A percentile compares a stretch with the other conserved stretches of the same genome.
Conservation (phyloP, 495 filamentous ascomycete species). For the Annulohypoxylon maeteangense region DNA sequence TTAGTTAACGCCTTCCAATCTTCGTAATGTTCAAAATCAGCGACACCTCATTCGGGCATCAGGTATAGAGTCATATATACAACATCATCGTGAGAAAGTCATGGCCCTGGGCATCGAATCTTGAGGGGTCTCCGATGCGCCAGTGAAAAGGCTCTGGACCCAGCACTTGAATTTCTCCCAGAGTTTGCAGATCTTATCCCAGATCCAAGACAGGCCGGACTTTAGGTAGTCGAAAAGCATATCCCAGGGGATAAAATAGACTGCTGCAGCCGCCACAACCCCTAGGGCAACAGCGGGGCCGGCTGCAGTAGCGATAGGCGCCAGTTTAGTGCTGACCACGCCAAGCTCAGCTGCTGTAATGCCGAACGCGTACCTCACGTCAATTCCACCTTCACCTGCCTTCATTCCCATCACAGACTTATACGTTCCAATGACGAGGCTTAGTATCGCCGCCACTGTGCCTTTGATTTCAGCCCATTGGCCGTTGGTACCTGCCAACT, state of each 20-base stretch:
- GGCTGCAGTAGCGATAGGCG: background rate
- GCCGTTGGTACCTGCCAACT: background rate
- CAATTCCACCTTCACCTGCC: background rate
- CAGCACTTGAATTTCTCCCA: slow-evolving; percentile 10
- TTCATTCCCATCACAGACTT: slow-evolving; percentile 8
- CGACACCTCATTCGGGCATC: background rate
- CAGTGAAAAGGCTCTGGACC: background rate
- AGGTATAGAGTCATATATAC: background rate
- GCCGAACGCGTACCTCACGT: slow-evolving; percentile 6
- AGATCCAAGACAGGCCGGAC: background rate
- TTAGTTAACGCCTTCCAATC: background rate
- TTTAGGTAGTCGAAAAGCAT: background rate
- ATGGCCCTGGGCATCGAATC: background rate
- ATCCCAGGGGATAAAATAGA: slow-evolving; percentile 7
- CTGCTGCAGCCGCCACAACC: background rate
- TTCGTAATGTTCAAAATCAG: background rate
- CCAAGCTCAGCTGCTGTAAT: background rate
- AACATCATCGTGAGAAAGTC: background rate
- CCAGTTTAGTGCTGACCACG: background rate
- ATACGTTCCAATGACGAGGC: slow-evolving; percentile 2
- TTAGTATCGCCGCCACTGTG: slow-evolving; percentile 3
- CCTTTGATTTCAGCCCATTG: slow-evolving; percentile 1
- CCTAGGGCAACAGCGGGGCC: slow-evolving; percentile 1
- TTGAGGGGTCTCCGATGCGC: background rate
- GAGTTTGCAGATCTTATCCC: slow-evolving; percentile 7